Evolutionary conservation across 2,329 filamentous ascomycete genomes (phyloP).

Genomic region (Domatiomyces catenatus): DNA sequence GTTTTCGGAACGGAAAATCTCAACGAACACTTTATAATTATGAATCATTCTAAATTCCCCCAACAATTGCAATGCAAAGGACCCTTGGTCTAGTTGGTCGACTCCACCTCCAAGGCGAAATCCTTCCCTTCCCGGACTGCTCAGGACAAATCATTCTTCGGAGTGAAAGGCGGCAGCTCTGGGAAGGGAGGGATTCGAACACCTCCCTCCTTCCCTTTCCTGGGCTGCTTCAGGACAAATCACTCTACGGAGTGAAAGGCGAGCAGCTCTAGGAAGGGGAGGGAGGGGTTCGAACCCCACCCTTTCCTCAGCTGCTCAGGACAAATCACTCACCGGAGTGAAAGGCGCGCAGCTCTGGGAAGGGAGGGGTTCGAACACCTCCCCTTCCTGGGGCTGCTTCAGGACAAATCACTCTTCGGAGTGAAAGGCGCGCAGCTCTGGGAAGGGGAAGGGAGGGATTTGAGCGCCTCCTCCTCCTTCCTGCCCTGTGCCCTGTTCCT

Average conservation of each 20-base stretch:
- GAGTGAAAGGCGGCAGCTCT: not conserved
- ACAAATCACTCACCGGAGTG: not conserved
- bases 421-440: no score
- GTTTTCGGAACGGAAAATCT: not conserved
- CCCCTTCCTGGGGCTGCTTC: no score
- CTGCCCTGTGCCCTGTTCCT: no score
- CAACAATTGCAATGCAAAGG: not conserved
- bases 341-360: not conserved
- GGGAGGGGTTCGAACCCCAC: not conserved
- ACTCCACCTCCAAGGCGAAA: not conserved
- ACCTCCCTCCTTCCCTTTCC: not conserved
- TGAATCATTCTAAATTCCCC: not conserved
- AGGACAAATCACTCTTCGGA: no score
- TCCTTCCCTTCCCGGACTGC: not conserved
- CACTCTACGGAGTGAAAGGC: no score
- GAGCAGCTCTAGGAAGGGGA: no score
- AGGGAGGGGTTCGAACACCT: not conserved
- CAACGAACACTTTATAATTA: not conserved
- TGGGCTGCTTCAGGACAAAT: no score
- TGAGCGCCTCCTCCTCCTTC: not conserved
- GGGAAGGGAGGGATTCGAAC: not conserved
- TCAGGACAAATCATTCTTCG: not conserved
- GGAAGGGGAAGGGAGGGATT: no score
- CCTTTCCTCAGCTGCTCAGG: not conserved
- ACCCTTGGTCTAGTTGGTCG: not conserved